Conservation (phyloP, 306 rosid genomes). For the Sicyos baderoa region DNA sequence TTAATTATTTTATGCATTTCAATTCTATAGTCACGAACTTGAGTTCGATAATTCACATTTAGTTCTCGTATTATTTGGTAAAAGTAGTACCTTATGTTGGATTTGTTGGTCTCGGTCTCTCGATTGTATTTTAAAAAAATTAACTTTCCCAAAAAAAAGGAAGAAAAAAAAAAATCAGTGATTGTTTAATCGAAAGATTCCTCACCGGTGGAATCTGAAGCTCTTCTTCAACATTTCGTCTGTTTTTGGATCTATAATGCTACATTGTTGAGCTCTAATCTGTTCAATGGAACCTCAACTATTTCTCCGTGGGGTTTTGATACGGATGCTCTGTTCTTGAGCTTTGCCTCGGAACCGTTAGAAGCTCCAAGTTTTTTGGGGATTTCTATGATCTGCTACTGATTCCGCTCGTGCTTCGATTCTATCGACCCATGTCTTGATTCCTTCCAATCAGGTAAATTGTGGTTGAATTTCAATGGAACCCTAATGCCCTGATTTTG, state of each 20-base stretch:
- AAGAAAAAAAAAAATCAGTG: not conserved
- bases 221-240: not conserved
- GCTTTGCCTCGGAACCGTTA: not conserved
- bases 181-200: not conserved
- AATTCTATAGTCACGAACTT: too few species aligned
- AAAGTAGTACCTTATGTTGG: too few species aligned
- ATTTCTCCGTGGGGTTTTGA: not conserved
- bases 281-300: not conserved
- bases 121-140: too few species aligned
- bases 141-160: too few species aligned
- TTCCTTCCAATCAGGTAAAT: conserved; percentile 4
- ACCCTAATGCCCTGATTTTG: not conserved
- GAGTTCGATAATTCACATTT: too few species aligned
- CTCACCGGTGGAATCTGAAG: not conserved
- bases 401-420: not conserved
- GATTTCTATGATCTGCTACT: not conserved
- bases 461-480: not conserved
- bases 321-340: conserved; percentile 6
- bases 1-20: too few species aligned
- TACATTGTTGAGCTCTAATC: not conserved
- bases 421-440: not conserved
- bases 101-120: too few species aligned
- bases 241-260: not conserved
- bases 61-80: too few species aligned
- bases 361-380: not conserved